A percentile compares a stretch with the other conserved stretches of the same genome.
Evolutionary conservation across 257 asterid species (phyloP).

Genomic region (Ligustrum vulgare): DNA sequence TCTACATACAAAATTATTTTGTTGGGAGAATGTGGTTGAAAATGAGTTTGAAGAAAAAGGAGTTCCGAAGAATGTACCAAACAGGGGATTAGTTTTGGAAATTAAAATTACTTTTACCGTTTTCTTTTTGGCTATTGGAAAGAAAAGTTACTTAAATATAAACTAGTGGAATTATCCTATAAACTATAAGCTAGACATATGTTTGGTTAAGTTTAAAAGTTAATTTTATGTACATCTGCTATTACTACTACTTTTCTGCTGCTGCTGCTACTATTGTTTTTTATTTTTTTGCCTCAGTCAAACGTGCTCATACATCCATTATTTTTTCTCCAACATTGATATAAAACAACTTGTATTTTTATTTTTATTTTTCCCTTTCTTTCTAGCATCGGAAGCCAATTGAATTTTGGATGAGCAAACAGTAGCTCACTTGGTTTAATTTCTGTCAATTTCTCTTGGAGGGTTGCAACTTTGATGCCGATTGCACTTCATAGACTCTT

Average conservation of each 20-base stretch:
- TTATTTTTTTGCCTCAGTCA: background rate
- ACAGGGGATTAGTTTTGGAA: background rate
- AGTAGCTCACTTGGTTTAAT: background rate
- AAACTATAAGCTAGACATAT: background rate
- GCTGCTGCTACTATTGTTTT: too few species aligned
- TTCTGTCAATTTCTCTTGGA: background rate
- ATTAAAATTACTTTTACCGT: background rate
- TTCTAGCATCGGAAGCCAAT: conserved; percentile 71
- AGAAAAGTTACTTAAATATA: background rate
- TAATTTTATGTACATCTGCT: background rate
- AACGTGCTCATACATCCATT: background rate
- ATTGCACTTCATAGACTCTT: background rate
- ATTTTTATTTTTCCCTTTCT: background rate
- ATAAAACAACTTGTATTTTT: background rate
- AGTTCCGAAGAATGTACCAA: too few species aligned
- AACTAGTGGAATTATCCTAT: too few species aligned
- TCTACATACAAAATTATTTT: too few species aligned
- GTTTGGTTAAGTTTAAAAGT: background rate
- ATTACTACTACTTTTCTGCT: too few species aligned
- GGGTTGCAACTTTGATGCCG: background rate
- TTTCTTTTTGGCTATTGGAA: background rate
- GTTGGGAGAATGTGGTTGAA: too few species aligned
- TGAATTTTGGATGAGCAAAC: conserved; percentile 48
- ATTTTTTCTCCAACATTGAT: background rate
- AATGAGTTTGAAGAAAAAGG: too few species aligned